Evolutionary conservation across 129 eudicot species (phyloP), one percentile per base, ranked within the genome.

Genomic region (Flaveria bidentis): DNA sequence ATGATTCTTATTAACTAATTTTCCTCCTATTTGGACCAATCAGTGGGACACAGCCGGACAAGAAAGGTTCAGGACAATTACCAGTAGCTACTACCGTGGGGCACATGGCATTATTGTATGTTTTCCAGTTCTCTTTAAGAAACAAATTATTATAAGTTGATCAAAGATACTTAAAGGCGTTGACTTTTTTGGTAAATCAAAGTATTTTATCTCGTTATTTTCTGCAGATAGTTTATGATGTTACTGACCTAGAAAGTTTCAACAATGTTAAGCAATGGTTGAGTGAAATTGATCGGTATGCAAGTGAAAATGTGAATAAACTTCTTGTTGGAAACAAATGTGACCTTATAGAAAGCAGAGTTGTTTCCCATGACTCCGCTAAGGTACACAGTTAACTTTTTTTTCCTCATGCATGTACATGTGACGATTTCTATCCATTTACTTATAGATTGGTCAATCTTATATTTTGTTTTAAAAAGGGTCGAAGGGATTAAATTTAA

Each of bases 11-110:
- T 66, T 42, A 26, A 36, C 73, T 80, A 76, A 67, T 50, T 14
- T 20, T 73, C 17, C 47, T 53, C 26, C 25, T 69, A 5, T 76
- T 23, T 74, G 53, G 45, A 47, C 28, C 22, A 67, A 78, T 76
- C 87, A 92, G 96, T 92, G 97, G 93, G 97, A 92, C 78, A 91
- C 96, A 75, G 96, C 97, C 75, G 97, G 97, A 65, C 97, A 91
- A 87, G 97, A 91, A 77, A 90, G 97, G 49, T 91, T 91, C 82
- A 82, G 97, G 80, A 91, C 97, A 53, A 91, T 91, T 57, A 91
- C 97, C 53, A 91, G 96, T 72, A 91, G 97, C 83, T 92, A 92
- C 88, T 92, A 92, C 80, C 97, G 97, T 68, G 97, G 97, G 63
- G 97, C 97, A 41, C 97, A 92, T 82, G 97, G 97, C 80, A 92